Conservation (phyloP, 2,329 filamentous ascomycete genomes). For the Penicillium polonicum region DNA sequence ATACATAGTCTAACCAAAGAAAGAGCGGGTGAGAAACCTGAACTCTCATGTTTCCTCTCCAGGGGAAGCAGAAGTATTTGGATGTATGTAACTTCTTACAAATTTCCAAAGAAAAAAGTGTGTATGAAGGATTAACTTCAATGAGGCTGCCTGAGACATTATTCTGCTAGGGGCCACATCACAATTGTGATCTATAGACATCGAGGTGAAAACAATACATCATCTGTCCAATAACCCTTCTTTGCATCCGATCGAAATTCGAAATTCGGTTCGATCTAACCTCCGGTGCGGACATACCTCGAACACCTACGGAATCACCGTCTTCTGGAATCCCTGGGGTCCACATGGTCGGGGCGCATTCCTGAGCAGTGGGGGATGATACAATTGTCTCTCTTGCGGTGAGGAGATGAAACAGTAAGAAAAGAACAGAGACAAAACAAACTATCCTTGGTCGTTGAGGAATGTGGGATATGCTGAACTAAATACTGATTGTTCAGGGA, state of each 20-base stretch:
- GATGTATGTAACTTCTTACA: not conserved
- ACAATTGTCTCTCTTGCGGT: slow-evolving; percentile 9
- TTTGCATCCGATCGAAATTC: not conserved
- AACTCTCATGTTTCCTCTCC: no score
- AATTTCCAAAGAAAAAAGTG: not conserved
- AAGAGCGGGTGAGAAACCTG: not conserved
- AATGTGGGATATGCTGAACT: slow-evolving; percentile 5
- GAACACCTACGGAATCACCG: slow-evolving; percentile 1
- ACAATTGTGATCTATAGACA: not conserved
- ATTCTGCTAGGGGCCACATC: slow-evolving; percentile 3
- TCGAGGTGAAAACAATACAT: not conserved
- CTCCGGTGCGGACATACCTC: slow-evolving; percentile 1
- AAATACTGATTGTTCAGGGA: not conserved
- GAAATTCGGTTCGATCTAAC: not conserved
- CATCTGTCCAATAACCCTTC: not conserved
- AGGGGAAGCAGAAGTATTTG: not conserved
- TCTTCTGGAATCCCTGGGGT: slow-evolving; percentile 9
- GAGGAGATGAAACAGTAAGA: slow-evolving; percentile 10
- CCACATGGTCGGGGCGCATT: slow-evolving; percentile 12
- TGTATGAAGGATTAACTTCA: no score
- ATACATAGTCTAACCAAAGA: not conserved
- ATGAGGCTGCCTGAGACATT: not conserved
- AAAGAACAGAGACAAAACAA: slow-evolving; percentile 4
- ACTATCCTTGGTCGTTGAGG: not conserved
- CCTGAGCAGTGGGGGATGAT: slow-evolving; percentile 7